Evolutionary conservation across 2,329 filamentous ascomycete species (phyloP).

Genomic region (Fusarium illudens): DNA sequence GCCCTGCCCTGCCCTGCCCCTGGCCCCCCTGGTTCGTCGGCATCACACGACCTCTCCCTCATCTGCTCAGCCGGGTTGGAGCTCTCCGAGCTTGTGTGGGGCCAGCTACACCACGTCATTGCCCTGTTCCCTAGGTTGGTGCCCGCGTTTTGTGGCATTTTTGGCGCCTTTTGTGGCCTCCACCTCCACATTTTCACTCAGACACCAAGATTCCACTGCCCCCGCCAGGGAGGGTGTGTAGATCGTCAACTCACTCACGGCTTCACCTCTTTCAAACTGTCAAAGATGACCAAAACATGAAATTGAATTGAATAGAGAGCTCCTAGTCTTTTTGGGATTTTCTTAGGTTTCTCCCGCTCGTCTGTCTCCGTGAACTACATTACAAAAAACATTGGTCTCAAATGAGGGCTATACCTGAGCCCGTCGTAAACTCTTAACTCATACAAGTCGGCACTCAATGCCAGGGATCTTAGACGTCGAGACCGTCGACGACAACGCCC

Average conservation of each 20-base stretch:
- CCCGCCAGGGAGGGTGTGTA: neutral
- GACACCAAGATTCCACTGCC: constrained; percentile 9
- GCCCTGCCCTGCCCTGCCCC: constrained; percentile 16
- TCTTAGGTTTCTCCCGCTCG: constrained; percentile 41
- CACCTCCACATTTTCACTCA: constrained; percentile 38
- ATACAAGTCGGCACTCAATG: constrained; percentile 42
- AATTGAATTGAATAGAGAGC: constrained; percentile 42
- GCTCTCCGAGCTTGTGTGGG: constrained; percentile 44
- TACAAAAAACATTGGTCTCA: constrained; percentile 40
- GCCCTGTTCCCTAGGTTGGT: too few species aligned
- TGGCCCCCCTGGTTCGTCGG: constrained; percentile 30
- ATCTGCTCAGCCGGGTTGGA: constrained; percentile 27
- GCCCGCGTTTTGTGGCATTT: constrained; percentile 12
- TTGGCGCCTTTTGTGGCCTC: constrained; percentile 30
- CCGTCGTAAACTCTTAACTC: constrained; percentile 37
- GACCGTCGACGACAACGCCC: constrained; percentile 83
- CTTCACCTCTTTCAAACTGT: neutral
- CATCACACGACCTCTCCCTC: constrained; percentile 34
- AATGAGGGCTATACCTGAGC: constrained; percentile 33
- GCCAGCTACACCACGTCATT: constrained; percentile 35
- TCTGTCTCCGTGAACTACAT: constrained; percentile 38
- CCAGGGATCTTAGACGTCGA: constrained; percentile 73
- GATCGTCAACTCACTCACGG: neutral
- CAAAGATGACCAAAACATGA: constrained; percentile 31
- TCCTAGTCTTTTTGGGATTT: constrained; percentile 41